Conservation (phyloP, 1,284 basidiomycete species). For the Ceratobasidium sp. region DNA sequence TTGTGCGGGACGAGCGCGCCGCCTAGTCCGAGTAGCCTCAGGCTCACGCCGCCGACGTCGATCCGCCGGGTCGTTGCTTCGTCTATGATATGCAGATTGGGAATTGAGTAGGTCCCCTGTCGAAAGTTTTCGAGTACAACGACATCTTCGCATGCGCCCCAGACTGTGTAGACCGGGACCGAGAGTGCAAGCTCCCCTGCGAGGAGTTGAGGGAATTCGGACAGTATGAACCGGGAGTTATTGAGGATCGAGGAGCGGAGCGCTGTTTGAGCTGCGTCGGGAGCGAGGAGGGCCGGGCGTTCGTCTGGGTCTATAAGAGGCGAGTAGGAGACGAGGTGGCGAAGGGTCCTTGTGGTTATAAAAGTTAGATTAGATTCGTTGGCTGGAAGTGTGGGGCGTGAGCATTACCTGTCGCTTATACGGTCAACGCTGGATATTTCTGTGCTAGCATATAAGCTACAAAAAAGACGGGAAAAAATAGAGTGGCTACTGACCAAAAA, state of each 20-base stretch:
- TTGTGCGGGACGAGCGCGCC: conserved; percentile 97
- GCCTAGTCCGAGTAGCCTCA: conserved; percentile 94
- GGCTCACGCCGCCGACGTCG: conserved; percentile 93
- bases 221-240: conserved; percentile 76
- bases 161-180: conserved; percentile 96
- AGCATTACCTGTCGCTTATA: conserved; percentile 85
- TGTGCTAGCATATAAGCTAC: conserved; percentile 55
- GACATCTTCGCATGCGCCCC: conserved; percentile 98
- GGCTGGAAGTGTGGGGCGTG: conserved; percentile 1
- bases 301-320: conserved; percentile 91
- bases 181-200: conserved; percentile 89
- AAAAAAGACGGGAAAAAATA: no score
- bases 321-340: conserved; percentile 97
- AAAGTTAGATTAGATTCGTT: conserved; percentile 15
- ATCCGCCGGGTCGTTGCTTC: conserved; percentile 93
- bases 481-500: conserved; percentile 73
- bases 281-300: conserved; percentile 81
- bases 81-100: conserved; percentile 92
- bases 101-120: conserved; percentile 82
- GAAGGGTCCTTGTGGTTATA: conserved; percentile 72
- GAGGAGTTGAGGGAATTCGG: conserved; percentile 94
- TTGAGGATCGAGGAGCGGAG: conserved; percentile 72
- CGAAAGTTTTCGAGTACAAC: conserved; percentile 93
- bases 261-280: conserved; percentile 66
- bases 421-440: conserved; percentile 86